These are phyloP conservation scores for Zygoascus tannicola DNA, from an alignment of 805 yeast genomes.

Conservation along the genomic window DNA sequence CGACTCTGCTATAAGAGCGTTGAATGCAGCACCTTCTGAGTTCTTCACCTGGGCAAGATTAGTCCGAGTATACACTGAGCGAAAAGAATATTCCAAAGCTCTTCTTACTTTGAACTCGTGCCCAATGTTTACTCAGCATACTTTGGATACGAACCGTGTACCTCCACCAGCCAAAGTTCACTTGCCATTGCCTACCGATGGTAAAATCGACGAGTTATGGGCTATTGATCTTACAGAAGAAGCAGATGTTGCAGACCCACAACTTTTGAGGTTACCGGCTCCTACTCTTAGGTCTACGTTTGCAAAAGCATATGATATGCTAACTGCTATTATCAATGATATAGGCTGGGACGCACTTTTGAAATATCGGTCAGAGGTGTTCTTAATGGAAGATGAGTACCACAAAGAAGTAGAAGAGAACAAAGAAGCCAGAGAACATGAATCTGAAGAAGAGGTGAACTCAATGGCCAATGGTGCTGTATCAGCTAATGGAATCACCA, in stretches of 20 bases:
- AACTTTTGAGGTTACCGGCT: slow-evolving; percentile 43
- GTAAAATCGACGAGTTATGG: slow-evolving; percentile 44
- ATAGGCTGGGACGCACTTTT: slow-evolving; percentile 81
- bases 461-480: neutral
- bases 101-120: slow-evolving; percentile 61
- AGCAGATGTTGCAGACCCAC: slow-evolving; percentile 36
- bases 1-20: slow-evolving; percentile 48
- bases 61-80: slow-evolving; percentile 49
- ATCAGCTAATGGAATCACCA: neutral
- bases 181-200: slow-evolving; percentile 47
- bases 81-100: slow-evolving; percentile 49
- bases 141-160: slow-evolving; percentile 38
- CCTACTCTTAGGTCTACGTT: slow-evolving; percentile 45
- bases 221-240: slow-evolving; percentile 25
- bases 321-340: slow-evolving; percentile 56
- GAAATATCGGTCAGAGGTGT: slow-evolving; percentile 55
- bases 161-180: slow-evolving; percentile 37
- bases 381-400: slow-evolving; percentile 74
- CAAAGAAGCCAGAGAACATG: neutral
- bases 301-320: slow-evolving; percentile 53
- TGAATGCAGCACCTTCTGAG: slow-evolving; percentile 64
- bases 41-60: slow-evolving; percentile 64
- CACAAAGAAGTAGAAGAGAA: slow-evolving; percentile 24
- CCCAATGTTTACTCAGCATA: slow-evolving; percentile 51
- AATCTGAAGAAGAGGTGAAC: neutral